Conservation (phyloP, 805 yeast genomes). For the Metschnikowia matae region DNA sequence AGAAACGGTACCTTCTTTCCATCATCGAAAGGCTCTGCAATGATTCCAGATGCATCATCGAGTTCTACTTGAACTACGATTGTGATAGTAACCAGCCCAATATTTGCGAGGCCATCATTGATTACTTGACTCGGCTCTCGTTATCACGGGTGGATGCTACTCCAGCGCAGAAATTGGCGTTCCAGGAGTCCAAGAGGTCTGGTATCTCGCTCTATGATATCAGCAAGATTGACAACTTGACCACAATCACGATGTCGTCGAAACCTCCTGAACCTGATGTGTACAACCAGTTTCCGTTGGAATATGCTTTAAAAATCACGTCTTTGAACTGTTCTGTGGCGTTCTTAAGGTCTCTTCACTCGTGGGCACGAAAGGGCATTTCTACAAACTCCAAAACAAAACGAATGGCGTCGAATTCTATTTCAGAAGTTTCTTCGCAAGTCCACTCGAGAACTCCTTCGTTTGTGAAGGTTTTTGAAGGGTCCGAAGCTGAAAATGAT, state of each 20-base stretch:
- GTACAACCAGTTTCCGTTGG: constrained; percentile 60
- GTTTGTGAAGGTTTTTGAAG: constrained; percentile 15
- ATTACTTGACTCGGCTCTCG: constrained; percentile 70
- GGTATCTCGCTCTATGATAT: constrained; percentile 73
- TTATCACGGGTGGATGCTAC: constrained; percentile 69
- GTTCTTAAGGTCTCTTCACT: constrained; percentile 70
- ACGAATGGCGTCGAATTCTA: constrained; percentile 13
- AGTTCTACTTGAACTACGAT: constrained; percentile 90
- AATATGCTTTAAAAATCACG: constrained; percentile 77
- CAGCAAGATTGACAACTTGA: constrained; percentile 68
- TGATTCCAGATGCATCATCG: constrained; percentile 88
- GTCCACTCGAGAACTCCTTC: constrained; percentile 28
- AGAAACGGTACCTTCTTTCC: constrained; percentile 79
- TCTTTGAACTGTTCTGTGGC: constrained; percentile 79
- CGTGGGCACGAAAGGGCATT: constrained; percentile 78
- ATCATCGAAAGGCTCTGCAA: constrained; percentile 78
- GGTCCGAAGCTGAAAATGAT: constrained; percentile 60
- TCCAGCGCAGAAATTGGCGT: constrained; percentile 56
- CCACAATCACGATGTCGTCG: constrained; percentile 60
- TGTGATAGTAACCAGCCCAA: constrained; percentile 83
- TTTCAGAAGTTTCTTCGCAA: background rate
- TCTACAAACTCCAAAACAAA: constrained; percentile 6
- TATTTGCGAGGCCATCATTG: constrained; percentile 77
- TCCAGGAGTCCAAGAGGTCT: constrained; percentile 36
- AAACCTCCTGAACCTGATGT: constrained; percentile 54